Evolutionary conservation across 176 grass and related monocot genomes (phyloP).

Genomic region (Avena insularis): DNA sequence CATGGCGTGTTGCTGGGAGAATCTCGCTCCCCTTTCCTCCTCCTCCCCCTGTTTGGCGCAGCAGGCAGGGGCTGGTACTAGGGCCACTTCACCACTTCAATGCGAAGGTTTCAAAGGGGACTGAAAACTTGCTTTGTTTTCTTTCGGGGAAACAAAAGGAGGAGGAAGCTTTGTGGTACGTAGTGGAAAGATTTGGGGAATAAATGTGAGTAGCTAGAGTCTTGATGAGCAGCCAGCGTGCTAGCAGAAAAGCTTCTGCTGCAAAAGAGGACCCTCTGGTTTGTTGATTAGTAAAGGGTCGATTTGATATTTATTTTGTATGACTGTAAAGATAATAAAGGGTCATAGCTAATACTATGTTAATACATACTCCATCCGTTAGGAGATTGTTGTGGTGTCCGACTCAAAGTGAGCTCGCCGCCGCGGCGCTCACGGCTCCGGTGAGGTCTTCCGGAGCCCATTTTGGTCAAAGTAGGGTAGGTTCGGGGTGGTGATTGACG

Average conservation of each 20-base stretch:
- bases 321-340: background rate
- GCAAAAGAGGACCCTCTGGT: background rate
- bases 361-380: too few relatives aligned
- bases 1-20: conserved; percentile 37
- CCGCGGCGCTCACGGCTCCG: too few relatives aligned
- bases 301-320: background rate
- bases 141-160: background rate
- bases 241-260: background rate
- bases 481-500: too few relatives aligned
- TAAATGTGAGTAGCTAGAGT: background rate
- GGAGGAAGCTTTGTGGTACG: background rate
- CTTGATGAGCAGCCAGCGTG: background rate
- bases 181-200: background rate
- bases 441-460: too few relatives aligned
- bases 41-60: background rate
- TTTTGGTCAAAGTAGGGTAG: too few relatives aligned
- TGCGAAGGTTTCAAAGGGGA: background rate
- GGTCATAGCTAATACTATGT: background rate
- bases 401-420: too few relatives aligned
- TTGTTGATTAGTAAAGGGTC: background rate
- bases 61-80: background rate
- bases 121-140: conserved; percentile 15
- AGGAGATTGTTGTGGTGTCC: too few relatives aligned
- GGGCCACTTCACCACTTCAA: background rate
- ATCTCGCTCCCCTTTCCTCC: background rate